A percentile compares a stretch with the other conserved stretches of the same genome.
phyloP scores from a whole-genome alignment of 169 alveolate species.

The Plasmodium relictum region DNA sequence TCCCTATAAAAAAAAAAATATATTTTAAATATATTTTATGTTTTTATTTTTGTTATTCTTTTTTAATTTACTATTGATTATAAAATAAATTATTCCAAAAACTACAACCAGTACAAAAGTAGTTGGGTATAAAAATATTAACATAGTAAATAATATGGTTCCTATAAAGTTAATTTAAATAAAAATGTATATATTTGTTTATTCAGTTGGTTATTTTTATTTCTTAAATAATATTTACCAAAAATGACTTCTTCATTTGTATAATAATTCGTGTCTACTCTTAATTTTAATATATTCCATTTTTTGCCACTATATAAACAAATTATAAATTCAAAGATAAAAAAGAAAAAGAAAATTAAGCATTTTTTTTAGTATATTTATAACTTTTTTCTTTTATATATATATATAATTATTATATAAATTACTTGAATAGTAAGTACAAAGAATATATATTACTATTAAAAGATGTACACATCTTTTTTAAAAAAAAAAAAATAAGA shows the following conservation, averaged over 20 bases:
- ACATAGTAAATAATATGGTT: conserved; percentile 43
- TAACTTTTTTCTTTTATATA: not conserved
- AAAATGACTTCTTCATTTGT: conserved; percentile 66
- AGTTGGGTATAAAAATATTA: conserved; percentile 63
- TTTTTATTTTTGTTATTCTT: too few relatives aligned
- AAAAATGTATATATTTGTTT: not conserved
- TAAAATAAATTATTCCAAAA: conserved; percentile 42
- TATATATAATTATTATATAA: too few relatives aligned
- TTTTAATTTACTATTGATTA: conserved; percentile 24
- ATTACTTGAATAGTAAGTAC: conserved; percentile 58
- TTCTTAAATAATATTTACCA: conserved; percentile 11
- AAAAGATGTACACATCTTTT: conserved; percentile 24
- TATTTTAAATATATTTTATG: not conserved
- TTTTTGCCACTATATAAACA: conserved; percentile 60
- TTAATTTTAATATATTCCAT: conserved; percentile 56
- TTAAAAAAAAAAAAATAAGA: conserved; percentile 30
- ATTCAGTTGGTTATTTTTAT: not conserved
- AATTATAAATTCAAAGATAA: not conserved
- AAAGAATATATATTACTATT: conserved; percentile 59
- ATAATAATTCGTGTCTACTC: conserved; percentile 70
- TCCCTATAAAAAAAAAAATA: conserved; percentile 16
- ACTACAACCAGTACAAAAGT: conserved; percentile 27
- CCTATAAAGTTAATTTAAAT: conserved; percentile 12
- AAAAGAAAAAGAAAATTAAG: not conserved
- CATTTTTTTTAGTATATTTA: not conserved